Base-by-base conservation (phyloP, 2,329 filamentous ascomycete genomes). In the Huntiella decipiens region DNA sequence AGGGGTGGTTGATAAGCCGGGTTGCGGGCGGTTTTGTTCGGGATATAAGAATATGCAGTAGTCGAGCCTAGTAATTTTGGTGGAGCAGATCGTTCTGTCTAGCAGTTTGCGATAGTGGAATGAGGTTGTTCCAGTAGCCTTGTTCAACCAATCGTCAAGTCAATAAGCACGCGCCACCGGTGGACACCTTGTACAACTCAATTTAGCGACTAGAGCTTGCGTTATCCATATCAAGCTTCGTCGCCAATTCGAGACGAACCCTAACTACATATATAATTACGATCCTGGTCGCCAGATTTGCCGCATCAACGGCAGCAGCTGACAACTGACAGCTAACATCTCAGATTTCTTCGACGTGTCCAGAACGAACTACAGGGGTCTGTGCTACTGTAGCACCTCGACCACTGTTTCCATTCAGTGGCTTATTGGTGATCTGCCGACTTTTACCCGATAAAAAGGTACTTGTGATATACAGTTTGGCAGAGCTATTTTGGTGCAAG, bases 291-390 rank as follows among this genome's bases (percentile, higher is more conserved):
- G 22, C 22, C 22, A 28, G 22, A 28, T 28, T 28, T 28, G 8
- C 22, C 6, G 22, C 19, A 39, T 12, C 15, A 13, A 33, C 1
- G 8, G 31, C 12, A 15, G 40, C 13, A 12, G 19, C 35, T 28
- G 22, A 10, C 22, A 28, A 3, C 7, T 28, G 22, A 10, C 22
- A 28, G 22, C 22, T 28, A 28, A 6, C 22, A 28, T 28, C 7
- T 28, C 22, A 28, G 2, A 28, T 47, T 43, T 46, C 39, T 41
- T 49, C 47, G 47, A 49, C 47, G 47, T 49, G 44, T 38, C 47
- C 47, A 49, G 35, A 46, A 49, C 47, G 36, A 46, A 22, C 17
- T 11, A 10, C 31, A 39, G 37, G 44, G 44, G 36, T 28, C 38
- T 11, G 4, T 6, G 17, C 22, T 28, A 28, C 22, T 28, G 22